Evolutionary conservation across 306 rosid genomes (phyloP).

Genomic region (Casuarina glauca): DNA sequence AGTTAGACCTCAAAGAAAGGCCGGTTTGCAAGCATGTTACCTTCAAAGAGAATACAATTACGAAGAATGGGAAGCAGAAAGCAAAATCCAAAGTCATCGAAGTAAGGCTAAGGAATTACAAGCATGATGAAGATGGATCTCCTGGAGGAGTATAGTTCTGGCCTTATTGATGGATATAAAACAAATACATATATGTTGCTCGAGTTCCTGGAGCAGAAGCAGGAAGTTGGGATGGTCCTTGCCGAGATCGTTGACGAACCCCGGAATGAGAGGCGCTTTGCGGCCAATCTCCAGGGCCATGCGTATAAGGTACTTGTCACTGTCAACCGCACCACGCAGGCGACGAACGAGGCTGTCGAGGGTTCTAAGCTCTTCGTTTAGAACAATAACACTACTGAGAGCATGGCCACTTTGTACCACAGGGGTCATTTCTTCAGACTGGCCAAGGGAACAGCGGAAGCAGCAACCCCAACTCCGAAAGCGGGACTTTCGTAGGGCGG

Average conservation of each 20-base stretch:
- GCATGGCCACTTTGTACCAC: constrained; percentile 61
- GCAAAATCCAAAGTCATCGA: not conserved
- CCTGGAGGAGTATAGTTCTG: constrained; percentile 47
- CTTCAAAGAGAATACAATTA: constrained; percentile 15
- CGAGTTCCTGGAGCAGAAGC: constrained; percentile 49
- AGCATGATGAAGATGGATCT: constrained; percentile 38
- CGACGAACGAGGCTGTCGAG: constrained; percentile 53
- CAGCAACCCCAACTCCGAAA: constrained; percentile 32
- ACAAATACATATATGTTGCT: constrained; percentile 51
- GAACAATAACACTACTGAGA: constrained; percentile 40
- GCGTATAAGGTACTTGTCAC: constrained; percentile 41
- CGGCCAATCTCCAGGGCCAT: constrained; percentile 52
- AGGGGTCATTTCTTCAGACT: constrained; percentile 16
- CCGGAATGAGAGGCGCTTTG: constrained; percentile 54
- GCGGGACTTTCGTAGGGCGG: constrained; percentile 43
- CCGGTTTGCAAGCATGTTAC: not conserved
- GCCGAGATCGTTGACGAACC: constrained; percentile 56
- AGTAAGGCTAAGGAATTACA: constrained; percentile 16
- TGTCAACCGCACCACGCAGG: constrained; percentile 47
- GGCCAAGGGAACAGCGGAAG: constrained; percentile 20
- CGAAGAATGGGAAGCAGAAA: constrained; percentile 7
- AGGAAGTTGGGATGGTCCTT: constrained; percentile 40
- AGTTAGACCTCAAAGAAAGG: not conserved
- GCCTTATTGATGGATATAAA: constrained; percentile 53
- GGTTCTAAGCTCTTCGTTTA: constrained; percentile 47